Evolutionary conservation across 495 filamentous ascomycete species (phyloP).

Genomic region (Hypoxylon subgilvum): DNA sequence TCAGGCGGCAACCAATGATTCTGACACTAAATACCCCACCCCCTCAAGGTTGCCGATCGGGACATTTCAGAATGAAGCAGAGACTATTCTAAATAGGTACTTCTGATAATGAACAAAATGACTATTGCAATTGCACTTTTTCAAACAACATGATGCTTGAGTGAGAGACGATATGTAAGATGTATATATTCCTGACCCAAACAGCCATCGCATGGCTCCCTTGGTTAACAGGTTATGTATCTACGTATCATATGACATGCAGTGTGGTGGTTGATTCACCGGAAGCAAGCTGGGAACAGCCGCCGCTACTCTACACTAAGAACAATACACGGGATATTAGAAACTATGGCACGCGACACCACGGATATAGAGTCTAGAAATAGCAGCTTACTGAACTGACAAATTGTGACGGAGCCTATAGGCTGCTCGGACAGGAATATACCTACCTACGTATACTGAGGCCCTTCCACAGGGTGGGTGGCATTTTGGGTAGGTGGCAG

Average conservation of each 20-base stretch:
- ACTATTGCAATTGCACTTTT: too few species aligned
- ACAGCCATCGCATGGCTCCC: too few species aligned
- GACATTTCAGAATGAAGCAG: conserved; percentile 41
- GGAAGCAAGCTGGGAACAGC: conserved; percentile 11
- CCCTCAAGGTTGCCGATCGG: conserved; percentile 41
- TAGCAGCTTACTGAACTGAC: background rate
- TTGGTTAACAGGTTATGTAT: too few species aligned
- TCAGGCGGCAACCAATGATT: conserved; percentile 46
- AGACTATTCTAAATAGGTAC: conserved; percentile 40
- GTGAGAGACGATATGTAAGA: too few species aligned
- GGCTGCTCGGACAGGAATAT: too few species aligned
- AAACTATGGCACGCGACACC: conserved; percentile 5
- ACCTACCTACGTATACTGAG: too few species aligned
- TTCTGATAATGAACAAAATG: conserved; percentile 48
- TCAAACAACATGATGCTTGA: too few species aligned
- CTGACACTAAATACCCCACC: conserved; percentile 39
- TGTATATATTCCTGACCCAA: too few species aligned
- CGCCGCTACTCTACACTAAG: conserved; percentile 11
- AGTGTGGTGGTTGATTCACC: conserved; percentile 7
- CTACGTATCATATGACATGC: conserved; percentile 10
- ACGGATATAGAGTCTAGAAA: conserved; percentile 17
- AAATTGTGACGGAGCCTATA: conserved; percentile 2
- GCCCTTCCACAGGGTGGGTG: background rate
- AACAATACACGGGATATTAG: conserved; percentile 13
- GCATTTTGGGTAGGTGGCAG: conserved; percentile 1